Conservation (phyloP, 140 eudicot genomes). For the Oenanthe javanica region DNA sequence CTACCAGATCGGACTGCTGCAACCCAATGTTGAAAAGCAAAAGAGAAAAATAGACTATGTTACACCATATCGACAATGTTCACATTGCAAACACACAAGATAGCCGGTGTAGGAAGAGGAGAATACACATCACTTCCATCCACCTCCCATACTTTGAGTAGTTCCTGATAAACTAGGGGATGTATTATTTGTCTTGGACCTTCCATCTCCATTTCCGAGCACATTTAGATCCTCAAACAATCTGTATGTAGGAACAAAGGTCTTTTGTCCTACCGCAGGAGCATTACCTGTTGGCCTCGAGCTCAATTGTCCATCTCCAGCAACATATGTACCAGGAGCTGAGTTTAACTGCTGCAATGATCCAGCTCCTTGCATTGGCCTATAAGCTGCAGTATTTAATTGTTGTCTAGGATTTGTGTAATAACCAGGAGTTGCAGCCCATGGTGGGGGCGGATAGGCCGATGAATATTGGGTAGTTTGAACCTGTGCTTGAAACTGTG, state of each 20-base stretch:
- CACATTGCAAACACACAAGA: neutral
- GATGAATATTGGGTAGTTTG: slow-evolving; percentile 8
- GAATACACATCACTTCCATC: slow-evolving; percentile 35
- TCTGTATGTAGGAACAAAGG: slow-evolving; percentile 86
- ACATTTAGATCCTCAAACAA: slow-evolving; percentile 94
- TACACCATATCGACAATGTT: slow-evolving; percentile 19
- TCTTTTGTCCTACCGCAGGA: slow-evolving; percentile 43
- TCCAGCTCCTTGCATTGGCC: slow-evolving; percentile 17
- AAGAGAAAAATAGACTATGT: neutral
- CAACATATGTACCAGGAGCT: slow-evolving; percentile 19
- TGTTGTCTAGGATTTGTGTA: slow-evolving; percentile 33
- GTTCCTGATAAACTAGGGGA: slow-evolving; percentile 47
- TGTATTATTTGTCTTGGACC: slow-evolving; percentile 35
- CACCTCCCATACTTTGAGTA: slow-evolving; percentile 57
- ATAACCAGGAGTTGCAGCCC: slow-evolving; percentile 92
- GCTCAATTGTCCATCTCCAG: slow-evolving; percentile 35
- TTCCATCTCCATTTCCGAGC: slow-evolving; percentile 47
- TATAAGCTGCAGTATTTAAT: slow-evolving; percentile 13
- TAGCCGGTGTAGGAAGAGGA: no score
- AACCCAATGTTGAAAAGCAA: neutral
- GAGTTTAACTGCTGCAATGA: slow-evolving; percentile 21
- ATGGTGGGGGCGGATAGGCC: slow-evolving; percentile 80
- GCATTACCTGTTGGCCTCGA: slow-evolving; percentile 12
- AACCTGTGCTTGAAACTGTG: slow-evolving; percentile 1
- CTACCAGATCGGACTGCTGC: neutral